Evolutionary conservation across 129 eudicot species (phyloP), one percentile per base, ranked within the genome.

Genomic region (Flaveria robusta): DNA sequence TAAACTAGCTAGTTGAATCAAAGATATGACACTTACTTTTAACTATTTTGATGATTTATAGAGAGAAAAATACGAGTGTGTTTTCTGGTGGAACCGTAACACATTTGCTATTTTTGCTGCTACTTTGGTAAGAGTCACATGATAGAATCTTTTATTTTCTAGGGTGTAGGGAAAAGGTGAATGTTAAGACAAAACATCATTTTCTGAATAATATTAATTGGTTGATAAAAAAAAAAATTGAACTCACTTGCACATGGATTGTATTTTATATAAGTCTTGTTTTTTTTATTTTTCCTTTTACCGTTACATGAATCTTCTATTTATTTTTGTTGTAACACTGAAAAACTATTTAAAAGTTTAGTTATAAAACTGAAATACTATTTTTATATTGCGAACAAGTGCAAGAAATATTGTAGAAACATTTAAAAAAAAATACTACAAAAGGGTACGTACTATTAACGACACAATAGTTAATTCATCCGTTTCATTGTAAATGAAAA

Each of bases 71-170:
- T 77, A 79, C 72, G 52, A 45, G 67, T 72, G 45, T 71, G 83
- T 79, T 79, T 72, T 79, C 78, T 34, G 62, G 83, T 63, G 39
- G 68, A 79, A 71, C 73, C 71, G 78, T 72, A 72, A 63, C 22
- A 79, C 56, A 64, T 37, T 79, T 66, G 29, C 67, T 43, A 79
- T 79, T 79, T 77, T 79, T 71, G 72, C 72, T 79, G 78, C 78
- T 51, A 79, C 78, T 63, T 79, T 72, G 54, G 78, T 71, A 79
- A 50, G 73, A 79, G 78, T 79, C 83, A 79, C 83, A 79, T 79
- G 83, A 52, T 65, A 72, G 78, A 79, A 79, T 79, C 83, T 79
- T 79, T 79, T 79, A 37, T 72, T 24, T 70, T 50, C 67, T 62
- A 72, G 77, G 83, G 73, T 64, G 74, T 22, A 43, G 52, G 76